Evolutionary conservation across 768 basidiomycete genomes (phyloP), one percentile per base, ranked within the genome.

Genomic region (Phylloporus scabripes): DNA sequence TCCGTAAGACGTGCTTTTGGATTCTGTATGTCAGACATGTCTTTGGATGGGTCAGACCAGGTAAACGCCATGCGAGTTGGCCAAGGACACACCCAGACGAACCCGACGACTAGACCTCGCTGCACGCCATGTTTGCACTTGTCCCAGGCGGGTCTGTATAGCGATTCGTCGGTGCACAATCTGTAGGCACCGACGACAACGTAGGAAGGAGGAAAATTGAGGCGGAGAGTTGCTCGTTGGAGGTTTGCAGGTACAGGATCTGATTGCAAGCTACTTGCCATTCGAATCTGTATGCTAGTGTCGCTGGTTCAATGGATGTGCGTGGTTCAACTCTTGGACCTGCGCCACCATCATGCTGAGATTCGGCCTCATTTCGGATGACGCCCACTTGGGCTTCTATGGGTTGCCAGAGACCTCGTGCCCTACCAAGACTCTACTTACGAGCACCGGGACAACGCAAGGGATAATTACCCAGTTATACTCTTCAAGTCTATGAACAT

Each of bases 161-260:
- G 70, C 12, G 68, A 68, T 33, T 77, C 72, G 64, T 94, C 92
- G 0, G 86, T 90, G 59, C 81, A 75, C 6, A 96, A 72, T 24
- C 92, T 73, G 66, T 94, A 95, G 15, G 83, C 77, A 0, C 92
- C 92, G 0, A 96, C 91, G 4, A 90, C 66, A 40, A 84, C 81
- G 63, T 96, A 96, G 3, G 84, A 83, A 0, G 92, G 88, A 0
- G 90, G 82, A 55, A 92, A 85, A 37, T 81, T 71, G 45, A 95
- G 76, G 24, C 88, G 77, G 10, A 75, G 64, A 1, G 73, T 72
- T 0, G 85, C 80, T n/a, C 78, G 70, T 23, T 69, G 65, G 9
- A 87, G 74, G 20, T 68, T 52, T 3, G 63, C 57, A 0, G 83
- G 83, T 4, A 80, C 36, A 11, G 36, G 61, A 38, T 76, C 54